phyloP scores from a whole-genome alignment of 495 filamentous ascomycete species.

The Apodospora peruviana region DNA sequence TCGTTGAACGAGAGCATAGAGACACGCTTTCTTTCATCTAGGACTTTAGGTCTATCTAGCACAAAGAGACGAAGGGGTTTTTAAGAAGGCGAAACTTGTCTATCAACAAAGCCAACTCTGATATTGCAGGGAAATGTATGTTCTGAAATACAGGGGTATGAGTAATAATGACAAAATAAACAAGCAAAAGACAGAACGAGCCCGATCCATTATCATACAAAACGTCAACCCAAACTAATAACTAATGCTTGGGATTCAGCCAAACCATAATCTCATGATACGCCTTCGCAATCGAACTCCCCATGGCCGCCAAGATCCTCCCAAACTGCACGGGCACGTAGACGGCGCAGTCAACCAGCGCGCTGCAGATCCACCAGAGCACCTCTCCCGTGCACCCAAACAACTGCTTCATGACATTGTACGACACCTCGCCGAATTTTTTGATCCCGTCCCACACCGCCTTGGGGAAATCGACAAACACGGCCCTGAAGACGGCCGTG shows the following conservation, averaged over 20 bases:
- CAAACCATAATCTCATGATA: constrained; percentile 35
- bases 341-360: constrained; percentile 21
- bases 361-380: constrained; percentile 19
- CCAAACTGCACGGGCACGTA: constrained; percentile 31
- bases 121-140: too few species aligned
- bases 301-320: constrained; percentile 25
- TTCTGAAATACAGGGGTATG: too few species aligned
- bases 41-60: not conserved
- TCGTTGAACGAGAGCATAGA: constrained; percentile 17
- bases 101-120: too few species aligned
- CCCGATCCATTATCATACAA: too few species aligned
- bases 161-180: too few species aligned
- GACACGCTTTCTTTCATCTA: constrained; percentile 26
- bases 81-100: too few species aligned
- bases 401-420: constrained; percentile 18
- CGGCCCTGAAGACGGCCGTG: constrained; percentile 17
- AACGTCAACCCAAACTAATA: too few species aligned
- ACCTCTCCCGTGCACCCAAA: constrained; percentile 27
- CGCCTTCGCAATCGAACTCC: constrained; percentile 26
- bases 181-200: too few species aligned
- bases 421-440: constrained; percentile 16
- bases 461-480: constrained; percentile 29
- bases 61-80: too few species aligned
- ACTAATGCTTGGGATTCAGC: constrained; percentile 35
- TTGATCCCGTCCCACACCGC: constrained; percentile 21